Percentiles rank a stretch among this genome's conserved stretches.
These are phyloP conservation scores for Fusarium liriodendri DNA, from an alignment of 2,329 filamentous ascomycete species.

Conservation along the genomic window DNA sequence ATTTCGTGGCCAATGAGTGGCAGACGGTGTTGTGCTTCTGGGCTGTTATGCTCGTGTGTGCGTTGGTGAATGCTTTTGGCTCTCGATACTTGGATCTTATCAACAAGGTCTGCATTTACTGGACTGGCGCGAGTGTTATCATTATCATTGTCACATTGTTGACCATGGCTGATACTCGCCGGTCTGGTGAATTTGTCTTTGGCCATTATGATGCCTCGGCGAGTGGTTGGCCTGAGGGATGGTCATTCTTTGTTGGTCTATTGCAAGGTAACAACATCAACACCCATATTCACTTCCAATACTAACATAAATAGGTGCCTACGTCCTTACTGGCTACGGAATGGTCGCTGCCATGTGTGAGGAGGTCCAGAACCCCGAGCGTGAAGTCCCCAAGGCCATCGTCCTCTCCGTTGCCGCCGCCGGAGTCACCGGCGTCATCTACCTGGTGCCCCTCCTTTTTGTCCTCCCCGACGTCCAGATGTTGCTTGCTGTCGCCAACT, in stretches of 20 bases:
- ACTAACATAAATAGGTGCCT: slow-evolving; percentile 48
- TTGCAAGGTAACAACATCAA: slow-evolving; percentile 60
- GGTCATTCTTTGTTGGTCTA: slow-evolving; percentile 68
- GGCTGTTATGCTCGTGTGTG: slow-evolving; percentile 71
- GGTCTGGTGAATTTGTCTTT: slow-evolving; percentile 74
- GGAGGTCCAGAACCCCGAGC: slow-evolving; percentile 70
- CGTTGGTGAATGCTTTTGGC: slow-evolving; percentile 75
- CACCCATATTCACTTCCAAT: background rate
- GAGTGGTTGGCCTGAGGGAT: slow-evolving; percentile 75
- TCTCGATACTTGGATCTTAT: slow-evolving; percentile 70
- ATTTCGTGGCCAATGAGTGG: slow-evolving; percentile 71
- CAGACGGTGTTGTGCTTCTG: slow-evolving; percentile 82
- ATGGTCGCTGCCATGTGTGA: slow-evolving; percentile 67
- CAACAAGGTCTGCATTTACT: slow-evolving; percentile 78
- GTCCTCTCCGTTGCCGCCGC: slow-evolving; percentile 74
- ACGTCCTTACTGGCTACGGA: slow-evolving; percentile 60
- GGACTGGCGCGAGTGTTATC: slow-evolving; percentile 76
- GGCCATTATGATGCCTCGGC: slow-evolving; percentile 74
- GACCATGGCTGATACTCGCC: slow-evolving; percentile 72
- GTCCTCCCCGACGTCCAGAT: slow-evolving; percentile 75
- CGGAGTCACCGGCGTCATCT: slow-evolving; percentile 70
- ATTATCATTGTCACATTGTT: slow-evolving; percentile 78
- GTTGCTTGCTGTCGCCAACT: slow-evolving; percentile 74
- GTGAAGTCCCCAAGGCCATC: slow-evolving; percentile 75
- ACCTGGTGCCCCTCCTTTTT: slow-evolving; percentile 80